Conservation (phyloP, 2,329 filamentous ascomycete genomes). For the Fusarium sp. region DNA sequence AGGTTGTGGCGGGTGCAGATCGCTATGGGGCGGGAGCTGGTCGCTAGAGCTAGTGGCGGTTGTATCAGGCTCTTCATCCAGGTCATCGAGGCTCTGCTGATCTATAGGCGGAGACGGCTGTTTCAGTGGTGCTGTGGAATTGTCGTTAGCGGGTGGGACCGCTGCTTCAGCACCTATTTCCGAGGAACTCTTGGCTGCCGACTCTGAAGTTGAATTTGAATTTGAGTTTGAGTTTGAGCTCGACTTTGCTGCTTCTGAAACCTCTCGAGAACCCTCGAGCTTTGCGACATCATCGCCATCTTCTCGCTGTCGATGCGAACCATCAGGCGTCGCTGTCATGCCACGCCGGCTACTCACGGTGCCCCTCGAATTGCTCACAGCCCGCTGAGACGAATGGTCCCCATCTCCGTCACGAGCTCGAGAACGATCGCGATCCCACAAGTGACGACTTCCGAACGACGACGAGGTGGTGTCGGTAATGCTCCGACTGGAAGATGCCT, state of each 20-base stretch:
- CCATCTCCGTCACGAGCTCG: constrained; percentile 29
- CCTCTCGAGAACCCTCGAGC: constrained; percentile 1
- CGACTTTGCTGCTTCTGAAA: constrained; percentile 23
- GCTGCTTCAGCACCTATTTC: constrained; percentile 20
- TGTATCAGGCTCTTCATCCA: constrained; percentile 31
- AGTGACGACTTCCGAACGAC: constrained; percentile 37
- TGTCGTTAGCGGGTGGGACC: constrained; percentile 35
- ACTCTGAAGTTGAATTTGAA: background rate
- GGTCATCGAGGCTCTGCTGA: constrained; percentile 32
- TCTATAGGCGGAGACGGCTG: constrained; percentile 30
- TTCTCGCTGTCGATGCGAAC: constrained; percentile 19
- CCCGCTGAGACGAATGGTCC: constrained; percentile 27
- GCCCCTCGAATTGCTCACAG: constrained; percentile 35
- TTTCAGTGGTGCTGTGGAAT: constrained; percentile 35
- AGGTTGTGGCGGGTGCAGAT: constrained; percentile 38
- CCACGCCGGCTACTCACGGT: constrained; percentile 33
- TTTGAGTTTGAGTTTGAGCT: constrained; percentile 20
- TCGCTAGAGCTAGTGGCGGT: constrained; percentile 38
- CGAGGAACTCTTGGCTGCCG: constrained; percentile 14
- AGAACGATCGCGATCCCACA: constrained; percentile 39
- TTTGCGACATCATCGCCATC: constrained; percentile 19
- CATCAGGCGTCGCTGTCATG: constrained; percentile 27
- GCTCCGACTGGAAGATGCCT: constrained; percentile 48
- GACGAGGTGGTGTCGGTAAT: constrained; percentile 25
- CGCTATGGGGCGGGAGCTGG: constrained; percentile 33